Conservation (phyloP, 345 rosid genomes). For the Linum tenue region DNA sequence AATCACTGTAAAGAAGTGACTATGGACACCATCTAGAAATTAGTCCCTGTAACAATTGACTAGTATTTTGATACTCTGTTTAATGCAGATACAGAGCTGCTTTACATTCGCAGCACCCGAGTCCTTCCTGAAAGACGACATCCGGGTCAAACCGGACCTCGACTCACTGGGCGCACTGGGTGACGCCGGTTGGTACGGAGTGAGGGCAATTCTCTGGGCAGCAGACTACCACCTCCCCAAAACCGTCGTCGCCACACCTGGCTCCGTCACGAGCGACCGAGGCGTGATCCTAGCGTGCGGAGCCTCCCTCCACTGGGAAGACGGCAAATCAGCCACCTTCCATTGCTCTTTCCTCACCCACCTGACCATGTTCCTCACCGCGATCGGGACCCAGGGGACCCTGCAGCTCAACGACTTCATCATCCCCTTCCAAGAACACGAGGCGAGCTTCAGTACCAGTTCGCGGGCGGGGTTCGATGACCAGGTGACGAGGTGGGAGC, state of each 20-base stretch:
- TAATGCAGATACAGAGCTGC: conserved; percentile 46
- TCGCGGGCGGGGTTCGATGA: conserved; percentile 44
- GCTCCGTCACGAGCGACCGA: conserved; percentile 41
- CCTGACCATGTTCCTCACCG: conserved; percentile 65
- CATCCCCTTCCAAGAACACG: conserved; percentile 56
- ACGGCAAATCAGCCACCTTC: conserved; percentile 49
- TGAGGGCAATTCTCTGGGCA: conserved; percentile 47
- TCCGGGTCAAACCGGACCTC: conserved; percentile 74
- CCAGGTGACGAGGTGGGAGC: conserved; percentile 35
- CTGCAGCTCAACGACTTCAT: conserved; percentile 56
- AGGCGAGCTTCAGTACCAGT: conserved; percentile 35
- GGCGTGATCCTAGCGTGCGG: conserved; percentile 65
- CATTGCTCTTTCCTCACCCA: conserved; percentile 68
- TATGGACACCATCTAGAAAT: no score
- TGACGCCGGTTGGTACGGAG: conserved; percentile 83
- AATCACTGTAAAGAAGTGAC: no score
- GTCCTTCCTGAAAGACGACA: conserved; percentile 50
- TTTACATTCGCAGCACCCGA: conserved; percentile 43
- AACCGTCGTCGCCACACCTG: conserved; percentile 40
- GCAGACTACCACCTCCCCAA: conserved; percentile 58
- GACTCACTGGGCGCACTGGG: conserved; percentile 82
- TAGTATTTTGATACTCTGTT: background rate
- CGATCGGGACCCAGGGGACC: conserved; percentile 54
- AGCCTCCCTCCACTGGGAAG: conserved; percentile 61
- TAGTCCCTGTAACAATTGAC: no score